Percentiles rank a stretch among this genome's conserved stretches.
Conservation (phyloP, 768 basidiomycete genomes). For the Pholiota conissans region DNA sequence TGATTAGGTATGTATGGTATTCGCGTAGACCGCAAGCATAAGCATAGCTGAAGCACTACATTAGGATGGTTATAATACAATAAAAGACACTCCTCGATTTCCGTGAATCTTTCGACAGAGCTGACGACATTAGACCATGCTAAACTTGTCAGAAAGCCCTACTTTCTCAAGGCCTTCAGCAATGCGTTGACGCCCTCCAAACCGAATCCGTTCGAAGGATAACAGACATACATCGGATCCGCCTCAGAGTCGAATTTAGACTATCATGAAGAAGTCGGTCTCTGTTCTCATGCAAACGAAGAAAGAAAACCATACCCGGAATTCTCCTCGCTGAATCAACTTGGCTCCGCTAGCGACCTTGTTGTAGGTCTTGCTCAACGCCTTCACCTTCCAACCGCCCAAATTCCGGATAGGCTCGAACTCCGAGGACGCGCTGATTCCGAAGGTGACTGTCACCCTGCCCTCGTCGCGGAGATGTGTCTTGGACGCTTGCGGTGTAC, state of each 20-base stretch:
- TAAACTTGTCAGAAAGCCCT: too few species aligned
- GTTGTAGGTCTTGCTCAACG: conserved; percentile 42
- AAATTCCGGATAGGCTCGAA: conserved; percentile 43
- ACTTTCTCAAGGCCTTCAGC: conserved; percentile 40
- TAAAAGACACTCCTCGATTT: too few species aligned
- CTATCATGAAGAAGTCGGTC: conserved; percentile 18
- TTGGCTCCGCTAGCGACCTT: conserved; percentile 39
- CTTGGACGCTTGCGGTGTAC: neutral
- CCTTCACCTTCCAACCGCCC: conserved; percentile 45
- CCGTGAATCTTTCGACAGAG: too few species aligned
- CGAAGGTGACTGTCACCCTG: conserved; percentile 43
- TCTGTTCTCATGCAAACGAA: neutral
- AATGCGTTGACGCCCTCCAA: conserved; percentile 44
- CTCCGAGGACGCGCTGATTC: conserved; percentile 43
- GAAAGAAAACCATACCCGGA: conserved; percentile 34
- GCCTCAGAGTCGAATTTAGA: conserved; percentile 45
- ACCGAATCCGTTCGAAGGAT: conserved; percentile 48
- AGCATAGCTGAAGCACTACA: too few species aligned
- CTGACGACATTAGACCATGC: too few species aligned
- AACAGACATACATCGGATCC: conserved; percentile 50
- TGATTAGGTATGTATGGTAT: too few species aligned
- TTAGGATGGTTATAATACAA: too few species aligned
- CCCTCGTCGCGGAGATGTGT: conserved; percentile 13
- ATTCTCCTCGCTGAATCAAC: conserved; percentile 41
- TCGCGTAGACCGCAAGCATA: too few species aligned